A percentile compares a stretch with the other conserved stretches of the same genome.
These are phyloP conservation scores for Mucor plumbeus DNA, from an alignment of 371 early-diverging fungal species.

Conservation along the genomic window DNA sequence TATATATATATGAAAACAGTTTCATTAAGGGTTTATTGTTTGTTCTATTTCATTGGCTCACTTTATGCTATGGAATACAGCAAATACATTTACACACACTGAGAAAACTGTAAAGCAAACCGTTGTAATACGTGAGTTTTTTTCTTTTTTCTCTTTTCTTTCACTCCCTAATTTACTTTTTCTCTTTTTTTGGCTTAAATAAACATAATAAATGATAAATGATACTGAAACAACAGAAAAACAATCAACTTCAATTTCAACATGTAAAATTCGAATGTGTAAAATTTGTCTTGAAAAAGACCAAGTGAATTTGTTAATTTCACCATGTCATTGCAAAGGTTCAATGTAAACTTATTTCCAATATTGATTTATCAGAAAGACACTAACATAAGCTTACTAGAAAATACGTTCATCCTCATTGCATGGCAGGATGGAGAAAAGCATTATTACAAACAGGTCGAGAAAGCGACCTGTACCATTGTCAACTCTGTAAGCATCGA, in stretches of 20 bases:
- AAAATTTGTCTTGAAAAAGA: slow-evolving; percentile 63
- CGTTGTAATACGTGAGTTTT: too few relatives aligned
- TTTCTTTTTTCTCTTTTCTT: background rate
- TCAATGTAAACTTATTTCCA: slow-evolving; percentile 43
- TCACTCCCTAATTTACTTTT: background rate
- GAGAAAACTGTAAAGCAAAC: too few relatives aligned
- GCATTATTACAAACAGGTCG: slow-evolving; percentile 36
- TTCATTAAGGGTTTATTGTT: background rate
- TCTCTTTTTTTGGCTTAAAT: background rate
- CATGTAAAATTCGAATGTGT: slow-evolving; percentile 30
- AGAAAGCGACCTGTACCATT: slow-evolving; percentile 39
- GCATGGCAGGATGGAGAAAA: slow-evolving; percentile 60
- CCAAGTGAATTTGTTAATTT: slow-evolving; percentile 45
- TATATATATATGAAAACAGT: background rate
- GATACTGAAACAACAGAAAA: background rate
- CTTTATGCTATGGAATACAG: background rate
- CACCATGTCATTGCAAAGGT: slow-evolving; percentile 65
- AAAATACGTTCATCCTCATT: slow-evolving; percentile 65
- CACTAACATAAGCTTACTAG: slow-evolving; percentile 17
- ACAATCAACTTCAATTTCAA: background rate
- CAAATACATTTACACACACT: slow-evolving; percentile 10
- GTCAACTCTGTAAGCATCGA: slow-evolving; percentile 43
- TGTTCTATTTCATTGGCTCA: slow-evolving; percentile 4
- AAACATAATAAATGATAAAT: background rate
- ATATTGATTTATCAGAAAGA: background rate